phyloP scores from a whole-genome alignment of 345 rosid genomes.

The Eutrema yunnanense region DNA sequence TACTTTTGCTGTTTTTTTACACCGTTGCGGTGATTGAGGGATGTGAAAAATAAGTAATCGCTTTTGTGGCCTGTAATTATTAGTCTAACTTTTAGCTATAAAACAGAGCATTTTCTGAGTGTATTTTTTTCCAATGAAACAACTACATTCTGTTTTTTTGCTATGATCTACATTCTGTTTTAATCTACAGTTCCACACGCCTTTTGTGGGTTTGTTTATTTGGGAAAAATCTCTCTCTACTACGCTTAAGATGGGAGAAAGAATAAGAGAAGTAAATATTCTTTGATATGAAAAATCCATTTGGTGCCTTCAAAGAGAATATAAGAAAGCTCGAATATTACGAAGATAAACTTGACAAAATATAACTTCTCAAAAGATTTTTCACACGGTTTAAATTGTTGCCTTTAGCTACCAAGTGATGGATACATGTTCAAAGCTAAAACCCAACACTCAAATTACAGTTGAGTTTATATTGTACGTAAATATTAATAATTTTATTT shows the following conservation, averaged over 20 bases:
- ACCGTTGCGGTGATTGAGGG: slow-evolving; percentile 1
- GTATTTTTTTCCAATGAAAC: no score
- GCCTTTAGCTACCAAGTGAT: neutral
- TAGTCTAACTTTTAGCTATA: neutral
- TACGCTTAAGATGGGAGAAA: neutral
- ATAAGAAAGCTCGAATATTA: slow-evolving; percentile 27
- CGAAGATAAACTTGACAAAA: slow-evolving; percentile 10
- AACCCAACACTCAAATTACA: neutral
- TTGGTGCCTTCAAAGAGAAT: slow-evolving; percentile 24
- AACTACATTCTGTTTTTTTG: no score
- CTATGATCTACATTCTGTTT: no score
- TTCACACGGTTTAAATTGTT: neutral
- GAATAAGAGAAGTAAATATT: slow-evolving; percentile 22
- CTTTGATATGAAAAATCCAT: slow-evolving; percentile 17
- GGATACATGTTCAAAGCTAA: neutral
- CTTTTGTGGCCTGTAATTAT: neutral
- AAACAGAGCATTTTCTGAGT: no score
- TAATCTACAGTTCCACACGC: neutral
- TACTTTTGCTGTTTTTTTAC: slow-evolving; percentile 10
- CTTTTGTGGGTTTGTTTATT: neutral
- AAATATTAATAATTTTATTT: neutral
- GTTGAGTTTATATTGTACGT: neutral
- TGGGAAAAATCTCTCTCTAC: neutral
- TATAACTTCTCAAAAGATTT: neutral
- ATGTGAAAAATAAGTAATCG: neutral